Conservation (phyloP, 805 yeast species). For the Metschnikowia lachancei region DNA sequence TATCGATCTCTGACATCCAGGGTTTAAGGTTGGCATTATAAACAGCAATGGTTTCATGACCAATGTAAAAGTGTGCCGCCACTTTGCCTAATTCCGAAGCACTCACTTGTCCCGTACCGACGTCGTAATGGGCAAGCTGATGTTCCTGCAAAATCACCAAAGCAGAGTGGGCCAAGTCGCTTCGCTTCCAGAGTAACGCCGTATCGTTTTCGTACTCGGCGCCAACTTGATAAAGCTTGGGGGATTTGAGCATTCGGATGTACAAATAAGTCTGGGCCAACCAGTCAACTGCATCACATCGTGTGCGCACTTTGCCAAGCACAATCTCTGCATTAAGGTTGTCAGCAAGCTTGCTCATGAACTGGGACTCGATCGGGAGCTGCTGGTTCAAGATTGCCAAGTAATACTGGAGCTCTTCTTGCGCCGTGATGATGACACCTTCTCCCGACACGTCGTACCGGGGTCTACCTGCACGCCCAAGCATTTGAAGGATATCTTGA, state of each 20-base stretch:
- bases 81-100: conserved; percentile 72
- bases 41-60: conserved; percentile 65
- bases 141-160: conserved; percentile 53
- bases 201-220: conserved; percentile 54
- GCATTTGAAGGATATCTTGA: conserved; percentile 92
- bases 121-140: conserved; percentile 61
- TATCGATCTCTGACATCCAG: conserved; percentile 64
- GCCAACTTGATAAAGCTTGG: conserved; percentile 73
- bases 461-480: conserved; percentile 98
- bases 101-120: conserved; percentile 34
- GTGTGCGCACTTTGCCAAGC: conserved; percentile 57
- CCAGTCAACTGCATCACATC: conserved; percentile 78
- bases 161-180: conserved; percentile 76
- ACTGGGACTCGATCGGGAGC: conserved; percentile 87
- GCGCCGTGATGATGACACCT: conserved; percentile 88
- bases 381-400: conserved; percentile 89
- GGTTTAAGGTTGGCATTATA: conserved; percentile 65
- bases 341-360: conserved; percentile 69
- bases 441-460: conserved; percentile 89
- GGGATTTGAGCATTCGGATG: conserved; percentile 73
- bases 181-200: conserved; percentile 50
- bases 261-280: conserved; percentile 72
- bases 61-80: conserved; percentile 83
- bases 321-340: conserved; percentile 84
- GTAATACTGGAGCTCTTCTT: conserved; percentile 81